Base-by-base conservation (phyloP, 257 asterid genomes). In the Capsicum chinense region DNA sequence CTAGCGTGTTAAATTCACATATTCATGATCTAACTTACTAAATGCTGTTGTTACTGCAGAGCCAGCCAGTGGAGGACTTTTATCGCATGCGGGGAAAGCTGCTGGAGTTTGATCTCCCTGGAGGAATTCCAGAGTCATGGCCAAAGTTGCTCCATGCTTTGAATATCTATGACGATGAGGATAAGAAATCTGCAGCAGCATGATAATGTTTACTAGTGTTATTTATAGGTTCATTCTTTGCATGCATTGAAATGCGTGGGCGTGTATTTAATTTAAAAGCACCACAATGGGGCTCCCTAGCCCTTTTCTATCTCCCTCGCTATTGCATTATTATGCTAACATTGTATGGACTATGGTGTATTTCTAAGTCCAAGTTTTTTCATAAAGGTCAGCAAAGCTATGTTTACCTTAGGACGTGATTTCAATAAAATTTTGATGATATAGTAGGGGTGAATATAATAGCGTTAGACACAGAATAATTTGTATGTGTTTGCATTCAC, bases 71-170 rank as follows among this genome's bases (percentile, higher is more conserved):
- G 42, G 98, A 95, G 89, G 98, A 94, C 52, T 95, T 91, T 74
- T 95, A 94, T 54, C 97, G 97, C 15, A 80, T 68, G 21, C 94
- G 95, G 60, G 98, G 94, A 26, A 94, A 89, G 83, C 86, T 95
- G 80, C 86, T 94, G 91, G 98, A 94, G 86, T 95, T 95, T 68
- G 94, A 93, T 85, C 97, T 95, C 85, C 99, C 99, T 0, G 98
- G 99, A 50, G 99, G 99, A 81, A 94, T 95, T 47, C 97, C 97
- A 4, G 97, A 95, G 83, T 95, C 99, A 7, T 95, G 98, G 99
- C 83, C 91, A 5, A 95, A 94, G 94, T 84, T 95, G 88, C 97
- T 95, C 62, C 93, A 73, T 79, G 99, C 97, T 82, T 83, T 95
- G 83, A 93, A 94, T 76, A 93, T 95, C 4, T 93, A 91, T 60